These are phyloP conservation scores for Helichrysum umbraculigerum DNA, from an alignment of 129 eudicot species.

Conservation along the genomic window DNA sequence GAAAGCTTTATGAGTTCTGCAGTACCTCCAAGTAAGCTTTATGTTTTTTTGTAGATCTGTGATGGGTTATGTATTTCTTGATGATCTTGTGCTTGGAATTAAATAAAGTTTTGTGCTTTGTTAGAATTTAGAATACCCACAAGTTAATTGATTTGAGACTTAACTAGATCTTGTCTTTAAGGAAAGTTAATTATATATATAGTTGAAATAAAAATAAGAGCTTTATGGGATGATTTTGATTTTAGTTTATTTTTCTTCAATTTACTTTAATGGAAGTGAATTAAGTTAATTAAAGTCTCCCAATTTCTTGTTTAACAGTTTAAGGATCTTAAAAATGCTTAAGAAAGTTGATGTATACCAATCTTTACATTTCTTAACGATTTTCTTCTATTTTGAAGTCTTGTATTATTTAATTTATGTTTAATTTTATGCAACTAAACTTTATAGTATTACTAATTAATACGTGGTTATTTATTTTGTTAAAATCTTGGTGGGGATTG, in stretches of 20 bases:
- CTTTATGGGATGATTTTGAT: not conserved
- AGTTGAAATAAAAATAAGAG: slow-evolving; percentile 1
- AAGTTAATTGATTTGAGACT: slow-evolving; percentile 4
- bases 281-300: not conserved
- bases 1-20: slow-evolving; percentile 67
- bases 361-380: slow-evolving; percentile 1
- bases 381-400: not conserved
- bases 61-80: slow-evolving; percentile 19
- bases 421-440: not conserved
- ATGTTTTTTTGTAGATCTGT: slow-evolving; percentile 32
- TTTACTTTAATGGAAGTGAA: slow-evolving; percentile 3
- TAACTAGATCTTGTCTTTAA: slow-evolving; percentile 31
- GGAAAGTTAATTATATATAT: not conserved
- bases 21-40: slow-evolving; percentile 59
- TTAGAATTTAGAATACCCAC: not conserved
- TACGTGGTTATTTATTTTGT: slow-evolving; percentile 15
- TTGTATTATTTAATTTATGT: not conserved
- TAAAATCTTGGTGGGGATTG: slow-evolving; percentile 28
- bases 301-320: not conserved
- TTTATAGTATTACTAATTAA: not conserved
- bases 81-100: slow-evolving; percentile 11
- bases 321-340: not conserved
- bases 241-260: not conserved
- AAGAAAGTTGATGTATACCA: not conserved
- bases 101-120: not conserved